These are phyloP conservation scores for Suillus occidentalis DNA, from an alignment of 768 basidiomycete species.

Conservation along the genomic window DNA sequence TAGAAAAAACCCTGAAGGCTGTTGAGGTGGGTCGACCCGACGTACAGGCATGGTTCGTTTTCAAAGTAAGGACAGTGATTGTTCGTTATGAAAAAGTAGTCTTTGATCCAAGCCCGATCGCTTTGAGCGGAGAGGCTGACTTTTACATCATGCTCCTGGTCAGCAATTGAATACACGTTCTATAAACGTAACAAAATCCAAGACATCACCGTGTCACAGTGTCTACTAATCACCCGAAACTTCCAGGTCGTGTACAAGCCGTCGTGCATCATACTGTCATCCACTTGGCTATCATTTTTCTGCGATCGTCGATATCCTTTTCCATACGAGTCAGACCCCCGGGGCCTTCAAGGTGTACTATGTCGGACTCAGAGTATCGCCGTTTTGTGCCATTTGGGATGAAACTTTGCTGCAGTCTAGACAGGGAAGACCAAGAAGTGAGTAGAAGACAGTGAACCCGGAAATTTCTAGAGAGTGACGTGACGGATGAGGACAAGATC, in stretches of 20 bases:
- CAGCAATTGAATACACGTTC: slow-evolving; percentile 1
- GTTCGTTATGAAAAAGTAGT: not conserved
- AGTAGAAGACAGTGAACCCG: not conserved
- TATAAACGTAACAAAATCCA: not conserved
- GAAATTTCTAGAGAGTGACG: slow-evolving; percentile 8
- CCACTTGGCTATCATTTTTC: not conserved
- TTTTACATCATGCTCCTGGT: slow-evolving; percentile 2
- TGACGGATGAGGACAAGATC: slow-evolving; percentile 5
- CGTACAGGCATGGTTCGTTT: slow-evolving; percentile 1
- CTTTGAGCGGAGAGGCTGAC: slow-evolving; percentile 5
- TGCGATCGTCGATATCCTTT: not conserved
- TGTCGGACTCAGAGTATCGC: not conserved
- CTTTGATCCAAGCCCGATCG: not conserved
- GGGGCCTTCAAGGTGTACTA: not conserved
- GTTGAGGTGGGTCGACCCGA: not conserved
- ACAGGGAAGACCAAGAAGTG: not conserved
- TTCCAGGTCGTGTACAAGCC: not conserved
- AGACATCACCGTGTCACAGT: not conserved
- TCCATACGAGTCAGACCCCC: not conserved
- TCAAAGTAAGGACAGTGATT: slow-evolving; percentile 7
- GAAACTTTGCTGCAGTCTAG: not conserved
- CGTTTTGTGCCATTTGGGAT: not conserved
- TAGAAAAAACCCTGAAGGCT: slow-evolving; percentile 1
- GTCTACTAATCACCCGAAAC: not conserved
- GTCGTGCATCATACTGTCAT: not conserved